Evolutionary conservation across 495 filamentous ascomycete species (phyloP).

Genomic region (Aspergillus affinis): DNA sequence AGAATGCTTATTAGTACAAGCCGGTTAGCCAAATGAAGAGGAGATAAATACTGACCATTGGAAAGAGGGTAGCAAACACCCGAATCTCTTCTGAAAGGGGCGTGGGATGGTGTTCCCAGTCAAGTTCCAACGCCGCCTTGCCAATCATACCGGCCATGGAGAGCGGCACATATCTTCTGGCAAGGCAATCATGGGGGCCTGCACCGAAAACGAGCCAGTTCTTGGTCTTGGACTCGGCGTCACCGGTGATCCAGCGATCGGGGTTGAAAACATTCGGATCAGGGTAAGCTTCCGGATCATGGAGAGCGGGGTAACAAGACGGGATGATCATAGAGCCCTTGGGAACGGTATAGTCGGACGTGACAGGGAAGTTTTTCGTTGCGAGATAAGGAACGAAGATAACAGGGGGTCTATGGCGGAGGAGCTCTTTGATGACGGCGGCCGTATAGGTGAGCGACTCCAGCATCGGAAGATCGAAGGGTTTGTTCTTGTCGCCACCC

Average conservation of each 20-base stretch:
- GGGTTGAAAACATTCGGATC: conserved; percentile 79
- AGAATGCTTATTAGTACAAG: conserved; percentile 7
- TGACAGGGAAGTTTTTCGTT: conserved; percentile 88
- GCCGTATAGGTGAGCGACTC: conserved; percentile 85
- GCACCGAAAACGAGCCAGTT: conserved; percentile 96
- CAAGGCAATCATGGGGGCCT: conserved; percentile 89
- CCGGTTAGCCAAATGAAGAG: neutral
- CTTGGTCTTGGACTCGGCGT: conserved; percentile 86
- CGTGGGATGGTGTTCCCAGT: conserved; percentile 85
- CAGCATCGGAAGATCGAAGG: conserved; percentile 74
- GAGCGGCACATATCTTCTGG: conserved; percentile 79
- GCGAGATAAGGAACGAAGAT: conserved; percentile 93
- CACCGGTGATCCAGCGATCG: conserved; percentile 84
- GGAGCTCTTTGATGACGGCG: conserved; percentile 85
- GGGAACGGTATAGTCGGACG: conserved; percentile 76
- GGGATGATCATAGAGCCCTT: conserved; percentile 92
- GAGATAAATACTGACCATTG: conserved; percentile 65
- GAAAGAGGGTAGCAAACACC: conserved; percentile 94
- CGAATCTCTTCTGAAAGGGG: conserved; percentile 81
- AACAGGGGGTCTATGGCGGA: conserved; percentile 89
- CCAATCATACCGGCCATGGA: conserved; percentile 87
- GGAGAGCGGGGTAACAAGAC: conserved; percentile 80
- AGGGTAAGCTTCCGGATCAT: conserved; percentile 84
- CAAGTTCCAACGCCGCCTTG: conserved; percentile 75
- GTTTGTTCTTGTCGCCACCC: conserved; percentile 65